These are phyloP conservation scores for Epichloe coenophiala DNA, from an alignment of 2,329 filamentous ascomycete species.

Conservation along the genomic window DNA sequence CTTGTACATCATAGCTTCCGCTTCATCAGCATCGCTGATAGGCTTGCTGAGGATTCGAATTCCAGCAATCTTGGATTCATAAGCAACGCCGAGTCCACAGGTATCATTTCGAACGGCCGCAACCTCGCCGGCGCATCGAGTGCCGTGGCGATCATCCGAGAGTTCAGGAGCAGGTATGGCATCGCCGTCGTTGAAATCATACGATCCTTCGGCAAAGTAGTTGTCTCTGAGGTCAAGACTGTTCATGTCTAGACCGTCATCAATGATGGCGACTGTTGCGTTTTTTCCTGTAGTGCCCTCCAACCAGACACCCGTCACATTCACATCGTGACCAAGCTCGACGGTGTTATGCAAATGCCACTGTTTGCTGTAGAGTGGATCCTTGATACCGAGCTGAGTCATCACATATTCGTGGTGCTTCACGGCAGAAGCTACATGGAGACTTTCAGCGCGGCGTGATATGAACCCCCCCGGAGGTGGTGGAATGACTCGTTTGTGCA, in stretches of 20 bases:
- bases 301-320: slow-evolving; percentile 88
- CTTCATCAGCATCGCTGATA: slow-evolving; percentile 87
- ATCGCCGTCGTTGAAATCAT: slow-evolving; percentile 84
- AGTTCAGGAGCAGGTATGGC: slow-evolving; percentile 71
- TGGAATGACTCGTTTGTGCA: slow-evolving; percentile 38
- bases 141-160: slow-evolving; percentile 79
- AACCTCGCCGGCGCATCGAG: slow-evolving; percentile 87
- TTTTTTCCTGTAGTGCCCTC: slow-evolving; percentile 84
- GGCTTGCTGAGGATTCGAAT: slow-evolving; percentile 84
- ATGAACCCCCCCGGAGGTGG: slow-evolving; percentile 19
- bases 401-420: slow-evolving; percentile 48
- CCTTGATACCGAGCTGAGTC: slow-evolving; percentile 56
- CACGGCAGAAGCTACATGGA: slow-evolving; percentile 29
- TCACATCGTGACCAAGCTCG: slow-evolving; percentile 79
- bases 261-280: slow-evolving; percentile 82
- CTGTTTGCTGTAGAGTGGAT: slow-evolving; percentile 87
- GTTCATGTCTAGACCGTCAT: slow-evolving; percentile 93
- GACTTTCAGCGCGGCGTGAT: slow-evolving; percentile 7
- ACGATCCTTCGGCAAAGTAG: slow-evolving; percentile 86
- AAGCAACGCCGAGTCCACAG: slow-evolving; percentile 92
- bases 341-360: slow-evolving; percentile 88
- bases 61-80: slow-evolving; percentile 78
- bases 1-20: slow-evolving; percentile 81
- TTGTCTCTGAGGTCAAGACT: slow-evolving; percentile 86
- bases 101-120: slow-evolving; percentile 84